These are phyloP conservation scores for Salinomyces thailandicus DNA, from an alignment of 2,329 filamentous ascomycete species.

Conservation along the genomic window DNA sequence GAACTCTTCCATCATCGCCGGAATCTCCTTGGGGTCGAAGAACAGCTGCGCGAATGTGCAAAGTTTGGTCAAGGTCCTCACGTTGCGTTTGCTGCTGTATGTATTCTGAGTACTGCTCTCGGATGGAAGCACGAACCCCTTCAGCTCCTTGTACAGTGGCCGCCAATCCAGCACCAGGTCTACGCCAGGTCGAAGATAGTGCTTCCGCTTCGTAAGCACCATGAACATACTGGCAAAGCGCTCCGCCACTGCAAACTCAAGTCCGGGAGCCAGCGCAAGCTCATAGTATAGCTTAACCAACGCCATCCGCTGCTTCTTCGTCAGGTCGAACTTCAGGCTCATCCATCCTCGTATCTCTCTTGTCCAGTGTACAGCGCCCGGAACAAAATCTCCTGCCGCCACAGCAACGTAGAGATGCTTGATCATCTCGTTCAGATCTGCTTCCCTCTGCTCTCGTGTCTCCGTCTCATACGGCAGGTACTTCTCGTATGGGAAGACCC, in stretches of 20 bases:
- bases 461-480: conserved; percentile 86
- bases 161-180: conserved; percentile 91
- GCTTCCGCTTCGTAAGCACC: conserved; percentile 91
- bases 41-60: conserved; percentile 85
- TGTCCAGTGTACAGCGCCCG: conserved; percentile 93
- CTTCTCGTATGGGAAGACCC: conserved; percentile 87
- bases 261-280: conserved; percentile 76
- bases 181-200: conserved; percentile 82
- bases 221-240: conserved; percentile 96
- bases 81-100: conserved; percentile 48
- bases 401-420: conserved; percentile 89
- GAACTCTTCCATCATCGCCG: conserved; percentile 51
- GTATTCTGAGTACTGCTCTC: conserved; percentile 60
- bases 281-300: conserved; percentile 91
- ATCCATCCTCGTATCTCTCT: conserved; percentile 93
- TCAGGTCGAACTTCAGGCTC: conserved; percentile 93
- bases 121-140: conserved; percentile 74
- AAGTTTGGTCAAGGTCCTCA: conserved; percentile 72
- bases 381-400: conserved; percentile 84
- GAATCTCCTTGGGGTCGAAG: conserved; percentile 79
- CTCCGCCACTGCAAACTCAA: conserved; percentile 73
- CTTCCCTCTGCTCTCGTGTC: conserved; percentile 64
- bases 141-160: conserved; percentile 85
- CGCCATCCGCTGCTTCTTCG: conserved; percentile 68
- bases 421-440: conserved; percentile 74